Percentiles rank a stretch among this genome's conserved stretches.
phyloP scores from a whole-genome alignment of 2,329 filamentous ascomycete species.

The Ambrosiella beaveri region DNA sequence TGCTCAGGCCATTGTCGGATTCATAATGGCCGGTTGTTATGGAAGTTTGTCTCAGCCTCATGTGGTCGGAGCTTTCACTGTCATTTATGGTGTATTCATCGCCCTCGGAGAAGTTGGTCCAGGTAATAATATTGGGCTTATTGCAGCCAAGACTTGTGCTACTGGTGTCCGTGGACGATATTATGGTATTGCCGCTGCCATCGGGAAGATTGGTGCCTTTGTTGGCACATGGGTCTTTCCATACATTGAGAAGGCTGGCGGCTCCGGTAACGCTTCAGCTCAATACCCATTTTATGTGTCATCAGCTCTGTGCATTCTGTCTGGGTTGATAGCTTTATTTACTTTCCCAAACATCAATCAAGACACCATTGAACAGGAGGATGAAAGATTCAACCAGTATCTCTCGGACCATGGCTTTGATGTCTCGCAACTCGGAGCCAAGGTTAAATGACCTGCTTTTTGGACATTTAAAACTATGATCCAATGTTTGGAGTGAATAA shows the following conservation, averaged over 20 bases:
- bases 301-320: conserved; percentile 57
- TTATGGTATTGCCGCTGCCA: conserved; percentile 53
- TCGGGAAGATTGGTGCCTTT: conserved; percentile 68
- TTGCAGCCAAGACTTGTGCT: conserved; percentile 75
- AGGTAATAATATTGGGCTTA: conserved; percentile 77
- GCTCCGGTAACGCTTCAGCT: conserved; percentile 38
- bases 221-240: conserved; percentile 72
- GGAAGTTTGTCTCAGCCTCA: conserved; percentile 42
- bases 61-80: conserved; percentile 22
- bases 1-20: conserved; percentile 62
- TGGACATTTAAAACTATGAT: not conserved
- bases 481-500: no score
- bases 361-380: conserved; percentile 69
- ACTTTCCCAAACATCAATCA: conserved; percentile 63
- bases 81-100: conserved; percentile 24
- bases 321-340: conserved; percentile 40
- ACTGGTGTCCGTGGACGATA: conserved; percentile 69
- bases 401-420: conserved; percentile 63
- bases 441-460: conserved; percentile 16
- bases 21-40: conserved; percentile 77
- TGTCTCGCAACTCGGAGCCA: conserved; percentile 35
- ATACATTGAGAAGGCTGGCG: conserved; percentile 45
- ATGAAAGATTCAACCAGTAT: conserved; percentile 56
- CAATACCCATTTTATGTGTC: conserved; percentile 89
- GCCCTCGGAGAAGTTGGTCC: conserved; percentile 45